Evolutionary conservation across 495 filamentous ascomycete genomes (phyloP).

Genomic region (Podospora tetraspora): DNA sequence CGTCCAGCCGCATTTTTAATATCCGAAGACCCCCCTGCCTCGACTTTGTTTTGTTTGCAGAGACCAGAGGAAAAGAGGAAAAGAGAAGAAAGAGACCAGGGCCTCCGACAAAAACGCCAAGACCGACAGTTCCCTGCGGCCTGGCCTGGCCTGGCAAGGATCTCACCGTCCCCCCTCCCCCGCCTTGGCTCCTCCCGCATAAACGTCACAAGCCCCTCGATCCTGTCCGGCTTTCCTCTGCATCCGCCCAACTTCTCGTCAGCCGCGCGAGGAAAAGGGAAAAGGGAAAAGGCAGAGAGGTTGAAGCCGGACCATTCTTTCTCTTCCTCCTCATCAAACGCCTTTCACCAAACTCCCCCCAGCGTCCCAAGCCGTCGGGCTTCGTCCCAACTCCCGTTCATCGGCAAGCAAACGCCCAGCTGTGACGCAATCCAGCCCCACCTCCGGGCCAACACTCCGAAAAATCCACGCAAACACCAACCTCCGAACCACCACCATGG

Average conservation of each 20-base stretch:
- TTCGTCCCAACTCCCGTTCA: conserved; percentile 1
- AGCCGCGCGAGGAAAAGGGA: conserved; percentile 3
- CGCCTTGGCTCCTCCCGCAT: conserved; percentile 11
- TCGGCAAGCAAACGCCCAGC: background rate
- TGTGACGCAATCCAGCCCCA: conserved; percentile 12
- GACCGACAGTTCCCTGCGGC: background rate
- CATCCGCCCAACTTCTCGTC: background rate
- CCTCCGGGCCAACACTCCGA: conserved; percentile 6
- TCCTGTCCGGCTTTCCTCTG: conserved; percentile 1
- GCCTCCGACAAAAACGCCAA: background rate
- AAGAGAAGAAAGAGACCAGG: background rate
- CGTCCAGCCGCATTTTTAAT: background rate
- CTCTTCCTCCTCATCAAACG: background rate
- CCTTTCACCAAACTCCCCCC: background rate
- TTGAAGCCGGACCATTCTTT: background rate
- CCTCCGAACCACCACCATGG: conserved; percentile 18
- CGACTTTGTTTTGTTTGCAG: background rate
- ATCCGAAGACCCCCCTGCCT: background rate
- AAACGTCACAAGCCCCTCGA: conserved; percentile 16
- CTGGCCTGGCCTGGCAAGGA: background rate
- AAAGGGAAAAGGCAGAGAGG: background rate
- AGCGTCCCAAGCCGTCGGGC: background rate
- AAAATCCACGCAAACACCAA: conserved; percentile 1
- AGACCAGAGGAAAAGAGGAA: background rate
- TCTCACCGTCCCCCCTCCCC: background rate